phyloP scores from a whole-genome alignment of 2,329 filamentous ascomycete genomes.

The Hyphodiscus sp. region DNA sequence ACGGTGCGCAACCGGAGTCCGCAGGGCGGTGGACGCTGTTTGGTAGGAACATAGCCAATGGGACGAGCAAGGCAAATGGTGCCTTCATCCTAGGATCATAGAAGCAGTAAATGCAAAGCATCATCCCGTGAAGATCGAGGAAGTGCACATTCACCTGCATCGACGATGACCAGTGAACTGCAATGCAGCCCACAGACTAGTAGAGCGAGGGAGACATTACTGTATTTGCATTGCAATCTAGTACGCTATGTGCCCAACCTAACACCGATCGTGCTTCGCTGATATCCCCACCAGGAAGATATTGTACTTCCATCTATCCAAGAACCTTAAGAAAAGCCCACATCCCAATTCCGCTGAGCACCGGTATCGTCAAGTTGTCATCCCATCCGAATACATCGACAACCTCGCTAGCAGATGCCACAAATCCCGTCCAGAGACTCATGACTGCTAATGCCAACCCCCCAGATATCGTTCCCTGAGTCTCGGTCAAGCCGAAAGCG shows the following conservation, averaged over 20 bases:
- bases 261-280: constrained; percentile 12
- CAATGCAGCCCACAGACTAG: background rate
- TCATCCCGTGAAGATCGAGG: background rate
- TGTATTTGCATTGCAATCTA: constrained; percentile 13
- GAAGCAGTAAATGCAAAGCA: background rate
- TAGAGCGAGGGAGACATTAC: constrained; percentile 2
- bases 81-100: background rate
- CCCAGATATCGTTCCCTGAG: constrained; percentile 59
- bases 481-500: constrained; percentile 52
- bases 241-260: constrained; percentile 12
- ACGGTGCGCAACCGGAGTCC: constrained; percentile 10
- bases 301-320: constrained; percentile 36
- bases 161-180: no score
- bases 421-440: constrained; percentile 81
- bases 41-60: constrained; percentile 7
- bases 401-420: constrained; percentile 83
- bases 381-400: constrained; percentile 92
- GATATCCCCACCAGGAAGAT: background rate
- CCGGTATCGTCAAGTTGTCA: constrained; percentile 94
- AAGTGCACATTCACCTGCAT: no score
- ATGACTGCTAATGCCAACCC: constrained; percentile 69
- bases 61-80: constrained; percentile 1
- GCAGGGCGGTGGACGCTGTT: constrained; percentile 7
- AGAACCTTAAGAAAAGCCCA: constrained; percentile 90
- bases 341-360: constrained; percentile 80